Percentiles rank a stretch among this genome's conserved stretches.
Conservation (phyloP, 2,329 filamentous ascomycete species). For the Neofusicoccum kwambonambiense region DNA sequence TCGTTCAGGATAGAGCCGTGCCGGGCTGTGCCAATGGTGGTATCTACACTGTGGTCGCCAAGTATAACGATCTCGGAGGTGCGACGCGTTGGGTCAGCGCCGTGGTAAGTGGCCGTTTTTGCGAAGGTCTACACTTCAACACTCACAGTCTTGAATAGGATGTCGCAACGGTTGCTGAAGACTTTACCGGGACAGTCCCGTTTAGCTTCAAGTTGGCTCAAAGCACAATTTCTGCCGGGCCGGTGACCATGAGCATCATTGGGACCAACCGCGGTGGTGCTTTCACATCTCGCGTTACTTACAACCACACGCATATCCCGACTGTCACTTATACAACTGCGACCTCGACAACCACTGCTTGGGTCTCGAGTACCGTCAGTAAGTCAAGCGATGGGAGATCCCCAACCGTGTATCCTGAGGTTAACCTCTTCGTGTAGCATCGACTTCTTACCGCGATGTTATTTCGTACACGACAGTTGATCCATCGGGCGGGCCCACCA, state of each 20-base stretch:
- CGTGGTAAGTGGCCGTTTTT: background rate
- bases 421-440: background rate
- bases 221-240: conserved; percentile 12
- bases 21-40: background rate
- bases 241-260: conserved; percentile 3
- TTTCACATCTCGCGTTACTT: conserved; percentile 10
- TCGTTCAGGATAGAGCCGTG: background rate
- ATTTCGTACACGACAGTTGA: conserved; percentile 4
- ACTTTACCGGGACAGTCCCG: conserved; percentile 9
- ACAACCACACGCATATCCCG: background rate
- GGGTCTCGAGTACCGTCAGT: conserved; percentile 1
- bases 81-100: conserved; percentile 10
- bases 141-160: background rate
- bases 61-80: background rate
- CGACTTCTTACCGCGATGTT: background rate
- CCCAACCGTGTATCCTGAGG: background rate
- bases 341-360: background rate
- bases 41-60: conserved; percentile 2
- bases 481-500: background rate
- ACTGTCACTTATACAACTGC: conserved; percentile 9
- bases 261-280: conserved; percentile 4
- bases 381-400: background rate
- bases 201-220: conserved; percentile 17
- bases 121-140: too few relatives aligned
- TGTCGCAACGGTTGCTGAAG: conserved; percentile 4